Evolutionary conservation across 441 rosid species (phyloP), one percentile per base, ranked within the genome.

Genomic region (Eruca vesicaria): DNA sequence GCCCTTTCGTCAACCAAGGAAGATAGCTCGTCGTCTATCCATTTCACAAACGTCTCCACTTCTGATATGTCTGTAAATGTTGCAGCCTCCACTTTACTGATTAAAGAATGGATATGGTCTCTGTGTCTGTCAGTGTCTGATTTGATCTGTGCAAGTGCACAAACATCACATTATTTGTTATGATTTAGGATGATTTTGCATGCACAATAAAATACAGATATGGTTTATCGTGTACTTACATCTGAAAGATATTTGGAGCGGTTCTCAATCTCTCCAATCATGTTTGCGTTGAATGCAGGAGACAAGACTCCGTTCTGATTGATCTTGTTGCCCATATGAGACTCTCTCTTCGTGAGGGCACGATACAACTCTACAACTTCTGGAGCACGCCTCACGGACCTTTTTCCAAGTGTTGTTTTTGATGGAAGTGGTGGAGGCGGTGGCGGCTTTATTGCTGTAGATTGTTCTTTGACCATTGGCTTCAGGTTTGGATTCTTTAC

Each of bases 231-330:
- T 53, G 26, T 23, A 85, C 96, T 95, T 89, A 95, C 99, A 66
- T 95, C 97, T 32, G 90, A 85, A 69, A 96, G 85, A 84, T 96
- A 89, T 8, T 87, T 82, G 21, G 99, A 96, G 5, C 98, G 90
- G 63, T 95, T 90, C 84, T 95, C 98, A 26, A 95, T 93, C 78
- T 93, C 99, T 71, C 99, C 98, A 9, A 95, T 95, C 99, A 95
- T 91, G 85, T 85, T 88, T 68, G 48, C 78, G 64, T 75, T 83
- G 68, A 82, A 85, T 66, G 87, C 84, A 53, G 81, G 79, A 1
- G 20, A 76, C 16, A 87, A 84, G 67, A 67, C 72, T 38, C 84
- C 83, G 23, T 82, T 32, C 23, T 79, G 59, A 76, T 76, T 87
- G 79, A 75, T 58, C 73, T 63, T 90, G 77, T 80, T 87, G 38